These are phyloP conservation scores for Penicillium riverlandense DNA, from an alignment of 495 filamentous ascomycete genomes.

Conservation along the genomic window DNA sequence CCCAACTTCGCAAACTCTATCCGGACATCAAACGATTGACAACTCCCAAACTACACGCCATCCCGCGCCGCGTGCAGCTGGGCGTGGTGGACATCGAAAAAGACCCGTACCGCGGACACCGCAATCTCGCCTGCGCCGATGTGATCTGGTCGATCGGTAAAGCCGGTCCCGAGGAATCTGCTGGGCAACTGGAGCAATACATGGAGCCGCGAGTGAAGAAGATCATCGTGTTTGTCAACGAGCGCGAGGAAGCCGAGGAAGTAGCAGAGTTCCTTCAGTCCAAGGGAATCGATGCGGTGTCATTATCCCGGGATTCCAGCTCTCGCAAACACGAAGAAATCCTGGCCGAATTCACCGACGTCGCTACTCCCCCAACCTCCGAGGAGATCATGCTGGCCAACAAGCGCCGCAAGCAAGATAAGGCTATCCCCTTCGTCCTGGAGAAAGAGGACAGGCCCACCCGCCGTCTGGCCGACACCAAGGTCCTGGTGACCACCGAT, in stretches of 20 bases:
- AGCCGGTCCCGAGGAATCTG: slow-evolving; percentile 41
- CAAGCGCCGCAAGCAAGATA: slow-evolving; percentile 18
- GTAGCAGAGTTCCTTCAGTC: slow-evolving; percentile 69
- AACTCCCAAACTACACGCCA: slow-evolving; percentile 91
- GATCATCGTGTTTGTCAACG: slow-evolving; percentile 95
- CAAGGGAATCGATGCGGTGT: slow-evolving; percentile 82
- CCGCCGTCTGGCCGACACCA: slow-evolving; percentile 57
- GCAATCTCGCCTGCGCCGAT: slow-evolving; percentile 84
- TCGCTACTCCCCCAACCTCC: slow-evolving; percentile 33
- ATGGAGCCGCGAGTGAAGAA: slow-evolving; percentile 60
- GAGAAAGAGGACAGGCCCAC: slow-evolving; percentile 7
- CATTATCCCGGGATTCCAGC: slow-evolving; percentile 73
- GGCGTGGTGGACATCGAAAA: slow-evolving; percentile 86
- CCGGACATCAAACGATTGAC: slow-evolving; percentile 78
- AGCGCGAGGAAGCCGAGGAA: slow-evolving; percentile 79
- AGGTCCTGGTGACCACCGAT: slow-evolving; percentile 91
- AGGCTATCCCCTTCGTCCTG: slow-evolving; percentile 27
- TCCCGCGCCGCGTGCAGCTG: slow-evolving; percentile 88
- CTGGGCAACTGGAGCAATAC: slow-evolving; percentile 22
- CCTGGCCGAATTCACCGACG: slow-evolving; percentile 67
- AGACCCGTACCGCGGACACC: slow-evolving; percentile 86
- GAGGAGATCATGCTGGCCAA: slow-evolving; percentile 30
- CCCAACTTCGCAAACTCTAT: slow-evolving; percentile 69
- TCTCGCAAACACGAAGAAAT: slow-evolving; percentile 66
- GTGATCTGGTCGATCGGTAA: slow-evolving; percentile 90